Percentiles rank a stretch among this genome's conserved stretches.
Evolutionary conservation across 345 rosid genomes (phyloP).

Genomic region (Dipteronia sinensis): DNA sequence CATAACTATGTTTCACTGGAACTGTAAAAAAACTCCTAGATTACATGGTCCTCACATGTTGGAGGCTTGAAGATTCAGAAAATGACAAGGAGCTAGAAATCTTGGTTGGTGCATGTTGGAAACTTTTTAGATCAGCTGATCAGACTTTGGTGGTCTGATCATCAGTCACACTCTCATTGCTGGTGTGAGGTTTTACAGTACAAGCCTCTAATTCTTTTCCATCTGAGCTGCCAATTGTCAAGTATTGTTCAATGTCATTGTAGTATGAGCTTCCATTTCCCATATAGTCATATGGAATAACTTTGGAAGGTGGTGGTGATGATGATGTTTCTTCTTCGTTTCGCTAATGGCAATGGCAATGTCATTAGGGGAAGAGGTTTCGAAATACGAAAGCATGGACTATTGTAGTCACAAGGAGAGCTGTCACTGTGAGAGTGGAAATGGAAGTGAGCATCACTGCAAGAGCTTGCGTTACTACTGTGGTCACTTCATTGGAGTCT

Average conservation of each 20-base stretch:
- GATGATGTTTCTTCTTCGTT: constrained; percentile 41
- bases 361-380: constrained; percentile 69
- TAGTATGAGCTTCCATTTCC: constrained; percentile 44
- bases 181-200: neutral
- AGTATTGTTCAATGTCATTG: constrained; percentile 48
- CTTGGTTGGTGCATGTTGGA: neutral
- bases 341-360: constrained; percentile 71
- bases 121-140: neutral
- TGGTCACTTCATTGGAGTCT: constrained; percentile 55
- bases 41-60: constrained; percentile 36
- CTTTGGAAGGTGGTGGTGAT: constrained; percentile 26
- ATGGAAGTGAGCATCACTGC: constrained; percentile 40
- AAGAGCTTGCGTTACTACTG: constrained; percentile 42
- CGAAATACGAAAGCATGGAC: constrained; percentile 52
- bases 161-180: neutral
- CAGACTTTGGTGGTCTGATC: neutral
- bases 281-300: constrained; percentile 50
- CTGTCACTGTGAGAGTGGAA: constrained; percentile 54
- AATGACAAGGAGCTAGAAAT: neutral
- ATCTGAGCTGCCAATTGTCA: constrained; percentile 35
- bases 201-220: constrained; percentile 47
- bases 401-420: constrained; percentile 51
- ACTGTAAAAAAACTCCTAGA: constrained; percentile 6
- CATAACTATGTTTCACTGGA: constrained; percentile 29
- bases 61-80: neutral